Evolutionary conservation across 129 eudicot genomes (phyloP).

Genomic region (Oenanthe sinensis): DNA sequence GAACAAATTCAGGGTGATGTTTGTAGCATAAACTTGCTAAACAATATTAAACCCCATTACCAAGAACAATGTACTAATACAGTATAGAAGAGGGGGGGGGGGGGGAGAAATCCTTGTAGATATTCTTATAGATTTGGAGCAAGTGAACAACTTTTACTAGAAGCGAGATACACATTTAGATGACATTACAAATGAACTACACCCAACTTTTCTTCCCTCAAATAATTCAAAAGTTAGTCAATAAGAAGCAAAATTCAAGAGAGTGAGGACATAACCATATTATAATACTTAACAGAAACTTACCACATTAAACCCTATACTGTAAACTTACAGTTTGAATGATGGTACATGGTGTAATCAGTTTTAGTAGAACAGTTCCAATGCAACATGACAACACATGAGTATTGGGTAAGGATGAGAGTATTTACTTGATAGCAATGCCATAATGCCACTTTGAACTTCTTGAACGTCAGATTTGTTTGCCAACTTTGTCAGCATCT

Average conservation of each 20-base stretch:
- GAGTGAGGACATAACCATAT: background rate
- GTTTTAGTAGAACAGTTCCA: background rate
- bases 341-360: background rate
- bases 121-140: background rate
- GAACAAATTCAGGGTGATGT: background rate
- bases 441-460: conserved; percentile 52
- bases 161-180: background rate
- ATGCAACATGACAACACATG: background rate
- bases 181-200: background rate
- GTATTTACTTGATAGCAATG: conserved; percentile 51
- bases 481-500: conserved; percentile 55
- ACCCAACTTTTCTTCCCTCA: background rate
- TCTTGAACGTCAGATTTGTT: conserved; percentile 51
- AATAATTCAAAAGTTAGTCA: background rate
- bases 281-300: background rate
- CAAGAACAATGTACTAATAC: background rate
- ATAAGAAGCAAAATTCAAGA: background rate
- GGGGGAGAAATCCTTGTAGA: background rate
- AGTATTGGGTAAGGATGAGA: background rate
- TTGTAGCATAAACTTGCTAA: background rate
- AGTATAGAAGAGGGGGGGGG: background rate
- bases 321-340: background rate
- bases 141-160: background rate
- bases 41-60: background rate
- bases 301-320: background rate